Evolutionary conservation across 768 basidiomycete species (phyloP).

Genomic region (Symmetrospora coprosmae): DNA sequence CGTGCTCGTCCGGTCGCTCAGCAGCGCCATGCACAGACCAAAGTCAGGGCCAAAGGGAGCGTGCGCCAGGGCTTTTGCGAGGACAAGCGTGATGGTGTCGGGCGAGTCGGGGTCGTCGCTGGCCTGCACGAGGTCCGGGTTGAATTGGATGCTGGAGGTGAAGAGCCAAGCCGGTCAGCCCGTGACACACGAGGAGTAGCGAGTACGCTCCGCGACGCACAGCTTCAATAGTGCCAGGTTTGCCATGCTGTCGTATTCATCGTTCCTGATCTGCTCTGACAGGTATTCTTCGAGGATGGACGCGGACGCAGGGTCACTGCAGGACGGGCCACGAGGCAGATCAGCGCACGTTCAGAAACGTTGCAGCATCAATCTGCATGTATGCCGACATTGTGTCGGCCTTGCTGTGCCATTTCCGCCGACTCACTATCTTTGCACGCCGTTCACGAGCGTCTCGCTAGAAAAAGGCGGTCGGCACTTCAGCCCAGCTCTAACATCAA

Average conservation of each 20-base stretch:
- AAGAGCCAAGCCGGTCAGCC: conserved; percentile 4
- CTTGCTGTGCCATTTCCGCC: too few relatives aligned
- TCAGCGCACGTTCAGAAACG: too few relatives aligned
- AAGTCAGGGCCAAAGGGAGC: conserved; percentile 81
- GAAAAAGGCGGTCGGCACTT: too few relatives aligned
- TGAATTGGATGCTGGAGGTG: conserved; percentile 73
- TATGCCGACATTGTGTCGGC: too few relatives aligned
- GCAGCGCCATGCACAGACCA: conserved; percentile 80
- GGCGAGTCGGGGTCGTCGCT: conserved; percentile 51
- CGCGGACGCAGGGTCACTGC: too few relatives aligned
- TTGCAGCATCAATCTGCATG: too few relatives aligned
- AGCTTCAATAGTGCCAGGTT: conserved; percentile 90
- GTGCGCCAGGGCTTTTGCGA: conserved; percentile 68
- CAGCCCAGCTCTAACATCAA: too few relatives aligned
- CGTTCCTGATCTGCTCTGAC: conserved; percentile 65
- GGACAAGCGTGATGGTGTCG: conserved; percentile 54
- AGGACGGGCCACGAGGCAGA: too few relatives aligned
- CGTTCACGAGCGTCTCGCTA: too few relatives aligned
- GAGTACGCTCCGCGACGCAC: conserved; percentile 40
- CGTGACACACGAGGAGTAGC: not conserved
- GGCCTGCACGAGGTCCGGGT: conserved; percentile 77
- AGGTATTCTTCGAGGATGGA: conserved; percentile 21
- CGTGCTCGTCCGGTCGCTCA: conserved; percentile 49
- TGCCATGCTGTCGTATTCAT: conserved; percentile 85
- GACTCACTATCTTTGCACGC: too few relatives aligned